Evolutionary conservation across 2,329 filamentous ascomycete genomes (phyloP), one percentile per base, ranked within the genome.

Genomic region (Seiridium cupressi): DNA sequence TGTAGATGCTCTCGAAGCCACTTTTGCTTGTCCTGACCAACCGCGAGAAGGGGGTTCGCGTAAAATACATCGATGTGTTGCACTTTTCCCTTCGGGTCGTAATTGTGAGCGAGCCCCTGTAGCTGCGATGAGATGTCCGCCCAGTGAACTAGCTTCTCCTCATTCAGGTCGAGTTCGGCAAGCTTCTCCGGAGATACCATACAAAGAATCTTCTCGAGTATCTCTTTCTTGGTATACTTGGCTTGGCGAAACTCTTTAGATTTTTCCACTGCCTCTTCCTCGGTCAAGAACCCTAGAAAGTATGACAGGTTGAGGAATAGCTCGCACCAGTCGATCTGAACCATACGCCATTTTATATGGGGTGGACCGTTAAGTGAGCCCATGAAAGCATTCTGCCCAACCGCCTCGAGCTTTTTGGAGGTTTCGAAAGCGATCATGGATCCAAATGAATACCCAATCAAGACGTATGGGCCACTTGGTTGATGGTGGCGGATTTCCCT

Each of bases 371-470:
- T 77, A 56, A 81, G 70, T 18, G 62, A 65, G 5, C 69, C 78
- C 4, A 79, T 62, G 65, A 81, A 81, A 9, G 81, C 76, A 31
- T 68, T 61, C 8, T 77, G 70, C 0, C 74, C 74, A 4, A 69
- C 55, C 0, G 51, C 40, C 51, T 81, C 75, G 34, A 82, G 71
- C 2, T 65, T 55, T 62, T 82, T 81, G 26, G 71, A 68, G 1
- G 77, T 66, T 62, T 82, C 79, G 60, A 80, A 82, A 1, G 76
- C 75, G 1, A 81, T 61, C 60, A 79, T 78, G 0, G 71, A 67
- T 1, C 80, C 79, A 61, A 76, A 81, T 2, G 73, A 77, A 63
- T 81, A 81, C 3, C 79, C 79, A 0, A 74, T 73, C 5, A 82
- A 64, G 2, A 76, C 74, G 60, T 82, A 83, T 0, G 80, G 80